Evolutionary conservation across 2,329 filamentous ascomycete genomes (phyloP).

Genomic region (Alternaria brassicae): DNA sequence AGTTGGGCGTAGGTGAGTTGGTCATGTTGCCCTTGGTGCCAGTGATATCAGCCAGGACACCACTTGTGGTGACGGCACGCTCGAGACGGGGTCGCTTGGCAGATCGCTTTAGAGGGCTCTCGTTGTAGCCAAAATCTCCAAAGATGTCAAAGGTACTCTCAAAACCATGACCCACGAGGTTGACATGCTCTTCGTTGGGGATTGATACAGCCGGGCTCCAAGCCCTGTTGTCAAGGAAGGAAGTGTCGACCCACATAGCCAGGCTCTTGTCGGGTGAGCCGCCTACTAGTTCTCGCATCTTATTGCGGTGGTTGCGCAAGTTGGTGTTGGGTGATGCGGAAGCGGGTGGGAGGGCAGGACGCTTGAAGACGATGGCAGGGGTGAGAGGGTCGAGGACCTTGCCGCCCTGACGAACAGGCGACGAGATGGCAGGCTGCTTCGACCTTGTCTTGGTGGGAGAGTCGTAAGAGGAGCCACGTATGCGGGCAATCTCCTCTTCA

Average conservation of each 20-base stretch:
- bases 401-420: slow-evolving; percentile 49
- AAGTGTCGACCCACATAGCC: slow-evolving; percentile 61
- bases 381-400: slow-evolving; percentile 68
- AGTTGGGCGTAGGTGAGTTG: slow-evolving; percentile 44
- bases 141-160: slow-evolving; percentile 69
- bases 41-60: slow-evolving; percentile 68
- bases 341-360: slow-evolving; percentile 67
- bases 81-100: slow-evolving; percentile 67
- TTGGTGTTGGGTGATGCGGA: slow-evolving; percentile 95
- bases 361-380: slow-evolving; percentile 82
- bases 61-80: slow-evolving; percentile 67
- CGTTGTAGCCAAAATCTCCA: slow-evolving; percentile 55
- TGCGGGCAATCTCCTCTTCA: slow-evolving; percentile 92
- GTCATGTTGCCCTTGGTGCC: slow-evolving; percentile 59
- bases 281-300: slow-evolving; percentile 75
- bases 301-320: slow-evolving; percentile 83
- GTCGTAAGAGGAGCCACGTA: slow-evolving; percentile 90
- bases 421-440: slow-evolving; percentile 56
- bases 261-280: slow-evolving; percentile 73
- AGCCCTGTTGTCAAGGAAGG: slow-evolving; percentile 46
- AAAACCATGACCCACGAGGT: slow-evolving; percentile 58
- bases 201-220: slow-evolving; percentile 74
- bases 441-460: slow-evolving; percentile 79
- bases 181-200: slow-evolving; percentile 64
- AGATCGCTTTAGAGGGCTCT: slow-evolving; percentile 71